Base-by-base conservation (phyloP, 106 monocot species). In the Platanthera zijinensis region DNA sequence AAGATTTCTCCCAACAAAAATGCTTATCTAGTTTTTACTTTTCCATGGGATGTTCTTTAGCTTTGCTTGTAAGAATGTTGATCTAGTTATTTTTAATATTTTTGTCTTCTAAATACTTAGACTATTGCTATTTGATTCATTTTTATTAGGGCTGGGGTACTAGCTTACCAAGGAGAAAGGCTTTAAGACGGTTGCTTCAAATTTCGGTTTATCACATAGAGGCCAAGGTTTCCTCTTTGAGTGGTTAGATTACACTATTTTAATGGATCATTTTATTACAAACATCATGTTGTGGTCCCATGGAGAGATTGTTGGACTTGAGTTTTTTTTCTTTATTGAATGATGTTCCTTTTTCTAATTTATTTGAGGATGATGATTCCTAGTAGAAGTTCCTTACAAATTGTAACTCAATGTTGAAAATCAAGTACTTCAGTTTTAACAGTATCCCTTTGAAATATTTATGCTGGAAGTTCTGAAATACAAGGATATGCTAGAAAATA, bases 331-430 rank as follows among this genome's bases (percentile, higher is more conserved):
- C 59, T 59, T 59, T 59, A 59, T 11, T 59, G 21, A 19, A 19
- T 59, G 18, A 7, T 59, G 2, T 59, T 59, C n/a, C 18, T 1
- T 21, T 18, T 59, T 59, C 5, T 2, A 56, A 56, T 56, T 56
- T 17, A 14, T 56, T 13, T 56, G 56, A 56, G 17, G 11, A 56
- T 14, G 15, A 56, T 56, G 56, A 56, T 56, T 56, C 21, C 21
- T 18, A 59, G 19, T 5, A n/a, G 59, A 59, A 59, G 1, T 59
- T 59, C 21, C 6, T 59, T 59, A 5, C 32, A n/a, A 59, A 18
- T 59, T 59, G 5, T 59, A 59, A 59, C 59, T 19, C 59, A 59
- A 59, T 59, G 59, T 59, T 59, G 8, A 59, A 59, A 59, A 59
- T n/a, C 5, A 59, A 59, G n/a, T 59, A 21, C 59, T 59, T 8